phyloP scores from a whole-genome alignment of 208 protist species.

The Acanthamoeba lenticulata region DNA sequence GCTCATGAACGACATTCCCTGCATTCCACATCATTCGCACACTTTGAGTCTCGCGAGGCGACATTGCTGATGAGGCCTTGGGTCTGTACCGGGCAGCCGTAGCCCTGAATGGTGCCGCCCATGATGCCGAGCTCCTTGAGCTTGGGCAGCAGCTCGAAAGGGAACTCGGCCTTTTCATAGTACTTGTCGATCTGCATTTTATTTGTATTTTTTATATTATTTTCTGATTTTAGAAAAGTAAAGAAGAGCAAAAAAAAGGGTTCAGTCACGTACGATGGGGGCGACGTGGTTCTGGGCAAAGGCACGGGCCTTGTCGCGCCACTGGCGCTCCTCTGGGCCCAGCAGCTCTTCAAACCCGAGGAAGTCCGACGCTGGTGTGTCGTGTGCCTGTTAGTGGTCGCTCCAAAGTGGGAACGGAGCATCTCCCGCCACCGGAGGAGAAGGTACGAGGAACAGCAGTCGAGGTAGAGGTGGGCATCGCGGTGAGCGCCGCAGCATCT shows the following conservation, averaged over 20 bases:
- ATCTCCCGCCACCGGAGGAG: too few relatives aligned
- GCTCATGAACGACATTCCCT: constrained; percentile 26
- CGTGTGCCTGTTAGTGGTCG: neutral
- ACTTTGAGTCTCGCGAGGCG: neutral
- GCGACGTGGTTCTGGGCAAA: neutral
- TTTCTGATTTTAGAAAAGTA: too few relatives aligned
- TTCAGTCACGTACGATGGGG: neutral
- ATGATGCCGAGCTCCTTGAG: constrained; percentile 64
- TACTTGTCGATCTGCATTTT: constrained; percentile 76
- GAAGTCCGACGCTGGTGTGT: neutral
- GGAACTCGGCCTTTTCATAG: constrained; percentile 78
- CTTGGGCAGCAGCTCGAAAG: constrained; percentile 54
- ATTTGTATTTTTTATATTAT: too few relatives aligned
- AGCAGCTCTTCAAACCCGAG: neutral
- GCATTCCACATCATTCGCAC: neutral
- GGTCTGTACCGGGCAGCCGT: constrained; percentile 45
- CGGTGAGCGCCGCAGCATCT: neutral
- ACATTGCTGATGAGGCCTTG: neutral
- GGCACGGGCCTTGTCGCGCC: constrained; percentile 4
- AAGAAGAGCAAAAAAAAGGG: too few relatives aligned
- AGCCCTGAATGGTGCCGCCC: constrained; percentile 69
- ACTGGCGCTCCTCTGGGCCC: neutral
- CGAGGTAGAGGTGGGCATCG: neutral
- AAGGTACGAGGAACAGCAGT: neutral
- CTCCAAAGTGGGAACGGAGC: neutral